These are phyloP conservation scores for Beta lomatogona DNA, from an alignment of 179 eudicot species.

Conservation along the genomic window DNA sequence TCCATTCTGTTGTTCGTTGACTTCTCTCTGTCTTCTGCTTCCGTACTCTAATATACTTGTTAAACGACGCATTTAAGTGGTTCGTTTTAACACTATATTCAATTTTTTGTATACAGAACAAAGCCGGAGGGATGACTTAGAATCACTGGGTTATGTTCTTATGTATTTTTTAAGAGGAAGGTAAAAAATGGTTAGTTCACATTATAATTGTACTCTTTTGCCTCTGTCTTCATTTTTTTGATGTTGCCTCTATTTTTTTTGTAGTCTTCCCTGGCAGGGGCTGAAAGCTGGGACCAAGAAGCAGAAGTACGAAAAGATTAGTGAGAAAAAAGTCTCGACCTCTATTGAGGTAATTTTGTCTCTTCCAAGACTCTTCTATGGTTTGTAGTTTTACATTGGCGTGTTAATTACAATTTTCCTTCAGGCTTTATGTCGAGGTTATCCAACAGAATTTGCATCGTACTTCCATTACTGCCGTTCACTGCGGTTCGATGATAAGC, in stretches of 20 bases:
- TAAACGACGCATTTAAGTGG: background rate
- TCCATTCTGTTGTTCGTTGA: constrained; percentile 2
- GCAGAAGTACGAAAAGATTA: constrained; percentile 92
- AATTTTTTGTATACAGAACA: constrained; percentile 55
- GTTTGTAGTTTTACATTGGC: background rate
- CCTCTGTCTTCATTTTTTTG: constrained; percentile 19
- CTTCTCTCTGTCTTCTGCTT: background rate
- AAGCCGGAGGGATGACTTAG: constrained; percentile 97
- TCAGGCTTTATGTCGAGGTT: constrained; percentile 90
- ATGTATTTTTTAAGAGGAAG: constrained; percentile 97
- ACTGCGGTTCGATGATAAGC: constrained; percentile 91
- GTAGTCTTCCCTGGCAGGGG: constrained; percentile 99
- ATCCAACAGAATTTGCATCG: constrained; percentile 93
- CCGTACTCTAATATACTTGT: background rate
- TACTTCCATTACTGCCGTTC: constrained; percentile 97
- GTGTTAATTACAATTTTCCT: constrained; percentile 8
- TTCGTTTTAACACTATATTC: constrained; percentile 20
- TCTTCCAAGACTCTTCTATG: background rate
- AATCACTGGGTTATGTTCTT: constrained; percentile 95
- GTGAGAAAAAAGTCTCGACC: constrained; percentile 89
- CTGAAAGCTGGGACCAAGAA: constrained; percentile 94
- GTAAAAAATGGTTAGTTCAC: background rate
- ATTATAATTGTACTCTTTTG: constrained; percentile 29
- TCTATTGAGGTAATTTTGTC: constrained; percentile 72
- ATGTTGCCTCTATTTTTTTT: constrained; percentile 23